Percentiles rank a stretch among this genome's conserved stretches.
phyloP scores from a whole-genome alignment of 768 basidiomycete species.

The Mycena alexandri region DNA sequence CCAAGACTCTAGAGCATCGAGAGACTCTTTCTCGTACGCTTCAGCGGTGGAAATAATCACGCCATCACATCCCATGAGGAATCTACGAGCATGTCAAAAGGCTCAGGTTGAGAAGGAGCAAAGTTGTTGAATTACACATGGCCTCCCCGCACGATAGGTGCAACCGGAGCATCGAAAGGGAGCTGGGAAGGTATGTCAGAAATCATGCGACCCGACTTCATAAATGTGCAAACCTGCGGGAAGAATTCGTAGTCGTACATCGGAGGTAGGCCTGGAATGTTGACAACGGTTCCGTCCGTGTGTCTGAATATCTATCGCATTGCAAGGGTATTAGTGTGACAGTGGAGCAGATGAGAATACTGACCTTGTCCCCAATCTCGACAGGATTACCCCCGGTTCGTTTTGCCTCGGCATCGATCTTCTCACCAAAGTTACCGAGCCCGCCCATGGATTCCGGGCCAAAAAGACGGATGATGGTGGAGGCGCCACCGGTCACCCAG shows the following conservation, averaged over 20 bases:
- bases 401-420: conserved; percentile 15
- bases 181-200: conserved; percentile 11
- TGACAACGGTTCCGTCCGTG: conserved; percentile 17
- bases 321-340: neutral
- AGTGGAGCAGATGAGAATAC: neutral
- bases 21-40: conserved; percentile 8
- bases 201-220: neutral
- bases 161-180: neutral
- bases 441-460: conserved; percentile 21
- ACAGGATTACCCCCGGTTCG: conserved; percentile 11
- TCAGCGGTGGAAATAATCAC: conserved; percentile 9
- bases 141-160: conserved; percentile 13
- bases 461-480: conserved; percentile 20
- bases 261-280: conserved; percentile 10
- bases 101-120: neutral
- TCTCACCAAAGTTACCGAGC: conserved; percentile 17
- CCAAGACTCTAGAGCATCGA: conserved; percentile 9
- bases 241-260: conserved; percentile 26
- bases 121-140: conserved; percentile 1
- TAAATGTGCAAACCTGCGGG: conserved; percentile 5
- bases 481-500: conserved; percentile 11
- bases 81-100: neutral
- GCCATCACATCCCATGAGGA: conserved; percentile 14
- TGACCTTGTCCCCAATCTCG: conserved; percentile 12
- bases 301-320: conserved; percentile 16